Evolutionary conservation across 208 protist genomes (phyloP).

Genomic region (Novymonas esmeraldas): DNA sequence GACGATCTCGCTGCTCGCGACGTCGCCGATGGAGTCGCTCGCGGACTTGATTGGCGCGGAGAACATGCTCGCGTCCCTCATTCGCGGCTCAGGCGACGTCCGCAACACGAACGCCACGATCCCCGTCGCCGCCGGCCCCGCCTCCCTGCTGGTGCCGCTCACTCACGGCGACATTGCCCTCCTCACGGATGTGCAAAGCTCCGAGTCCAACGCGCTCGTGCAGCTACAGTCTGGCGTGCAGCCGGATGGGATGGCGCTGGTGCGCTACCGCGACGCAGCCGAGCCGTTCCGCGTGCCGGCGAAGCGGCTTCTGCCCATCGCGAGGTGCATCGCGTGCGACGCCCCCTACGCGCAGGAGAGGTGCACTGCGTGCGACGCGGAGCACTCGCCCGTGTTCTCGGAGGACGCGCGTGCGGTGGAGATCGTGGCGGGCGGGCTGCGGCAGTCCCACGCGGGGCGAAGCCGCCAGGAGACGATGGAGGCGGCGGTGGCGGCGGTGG

Average conservation of each 20-base stretch:
- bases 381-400: conserved; percentile 34
- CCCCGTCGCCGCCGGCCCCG: conserved; percentile 29
- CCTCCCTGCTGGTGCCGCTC: conserved; percentile 19
- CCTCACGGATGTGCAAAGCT: conserved; percentile 30
- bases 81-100: conserved; percentile 42
- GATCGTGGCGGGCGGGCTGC: conserved; percentile 36
- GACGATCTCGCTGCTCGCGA: conserved; percentile 42
- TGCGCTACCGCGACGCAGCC: conserved; percentile 22
- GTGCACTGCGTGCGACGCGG: conserved; percentile 22
- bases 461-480: conserved; percentile 17
- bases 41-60: conserved; percentile 46
- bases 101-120: conserved; percentile 33
- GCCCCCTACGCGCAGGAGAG: conserved; percentile 33
- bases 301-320: conserved; percentile 47
- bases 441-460: background rate
- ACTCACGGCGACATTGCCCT: conserved; percentile 47
- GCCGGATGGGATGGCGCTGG: conserved; percentile 35
- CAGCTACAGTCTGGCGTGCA: conserved; percentile 26
- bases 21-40: conserved; percentile 48
- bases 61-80: conserved; percentile 40
- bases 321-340: conserved; percentile 49
- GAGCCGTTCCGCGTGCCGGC: conserved; percentile 34
- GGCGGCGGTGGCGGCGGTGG: conserved; percentile 17
- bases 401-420: conserved; percentile 41
- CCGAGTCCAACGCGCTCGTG: conserved; percentile 33